Conservation (phyloP, 2,329 filamentous ascomycete species). For the Cryphonectria parasitica region DNA sequence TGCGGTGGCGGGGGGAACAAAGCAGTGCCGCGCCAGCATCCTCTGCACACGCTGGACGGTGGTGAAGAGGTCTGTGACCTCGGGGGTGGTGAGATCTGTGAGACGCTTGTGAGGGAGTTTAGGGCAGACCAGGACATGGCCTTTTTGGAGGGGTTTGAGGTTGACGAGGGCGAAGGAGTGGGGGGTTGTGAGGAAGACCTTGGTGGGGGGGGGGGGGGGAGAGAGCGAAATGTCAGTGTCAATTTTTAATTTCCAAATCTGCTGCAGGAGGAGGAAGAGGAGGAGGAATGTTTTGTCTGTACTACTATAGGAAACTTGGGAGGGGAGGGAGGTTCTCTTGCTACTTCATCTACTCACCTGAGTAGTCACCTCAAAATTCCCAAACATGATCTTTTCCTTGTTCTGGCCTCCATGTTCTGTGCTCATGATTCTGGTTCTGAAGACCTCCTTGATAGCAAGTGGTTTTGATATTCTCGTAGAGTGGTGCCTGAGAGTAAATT, state of each 20-base stretch:
- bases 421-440: conserved; percentile 29
- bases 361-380: conserved; percentile 74
- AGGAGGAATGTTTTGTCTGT: background rate
- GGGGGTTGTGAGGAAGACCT: conserved; percentile 86
- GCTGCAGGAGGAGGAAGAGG: background rate
- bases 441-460: background rate
- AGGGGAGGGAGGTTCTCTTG: background rate
- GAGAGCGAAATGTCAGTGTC: background rate
- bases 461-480: background rate
- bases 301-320: background rate
- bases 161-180: conserved; percentile 90
- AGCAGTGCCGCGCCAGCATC: conserved; percentile 68
- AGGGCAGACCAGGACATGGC: conserved; percentile 90
- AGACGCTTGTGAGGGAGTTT: conserved; percentile 70
- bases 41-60: conserved; percentile 81
- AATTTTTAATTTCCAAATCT: background rate
- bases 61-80: conserved; percentile 82
- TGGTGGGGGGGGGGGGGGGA: background rate
- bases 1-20: conserved; percentile 34
- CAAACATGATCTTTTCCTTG: conserved; percentile 62
- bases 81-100: conserved; percentile 70
- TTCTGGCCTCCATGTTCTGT: conserved; percentile 8
- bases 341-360: conserved; percentile 56
- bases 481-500: conserved; percentile 9
- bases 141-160: conserved; percentile 89